Evolutionary conservation across 371 early-diverging fungal species (phyloP).

Genomic region (Rhizopus sp.): DNA sequence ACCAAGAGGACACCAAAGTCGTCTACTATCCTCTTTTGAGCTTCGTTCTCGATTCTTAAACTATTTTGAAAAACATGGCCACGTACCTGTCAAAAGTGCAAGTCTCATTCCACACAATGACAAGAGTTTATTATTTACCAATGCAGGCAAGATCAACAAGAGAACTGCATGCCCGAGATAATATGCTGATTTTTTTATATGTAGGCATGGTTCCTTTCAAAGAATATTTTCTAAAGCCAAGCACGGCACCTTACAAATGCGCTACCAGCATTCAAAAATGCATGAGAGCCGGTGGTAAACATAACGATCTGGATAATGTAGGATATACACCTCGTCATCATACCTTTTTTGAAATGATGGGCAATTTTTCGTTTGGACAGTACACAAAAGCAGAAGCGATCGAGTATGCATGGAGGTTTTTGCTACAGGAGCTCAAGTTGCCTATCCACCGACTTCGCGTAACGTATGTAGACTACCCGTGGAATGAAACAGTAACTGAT

Average conservation of each 20-base stretch:
- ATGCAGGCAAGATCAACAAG: conserved; percentile 56
- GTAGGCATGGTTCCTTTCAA: conserved; percentile 82
- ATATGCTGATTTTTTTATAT: not conserved
- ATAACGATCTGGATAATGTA: conserved; percentile 83
- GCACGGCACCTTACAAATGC: conserved; percentile 58
- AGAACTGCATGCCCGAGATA: not conserved
- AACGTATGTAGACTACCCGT: conserved; percentile 44
- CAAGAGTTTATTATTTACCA: conserved; percentile 73
- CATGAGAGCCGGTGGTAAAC: conserved; percentile 81
- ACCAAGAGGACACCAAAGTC: conserved; percentile 10
- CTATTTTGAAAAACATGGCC: conserved; percentile 55
- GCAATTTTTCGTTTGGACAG: conserved; percentile 79
- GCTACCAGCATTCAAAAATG: conserved; percentile 76
- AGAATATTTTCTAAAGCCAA: conserved; percentile 68
- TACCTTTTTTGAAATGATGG: conserved; percentile 87
- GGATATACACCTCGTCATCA: conserved; percentile 80
- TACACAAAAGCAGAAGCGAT: conserved; percentile 68
- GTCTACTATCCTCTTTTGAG: conserved; percentile 44
- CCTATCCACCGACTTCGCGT: conserved; percentile 66
- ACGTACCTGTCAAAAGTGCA: conserved; percentile 52
- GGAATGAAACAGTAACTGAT: not conserved
- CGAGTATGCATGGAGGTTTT: conserved; percentile 70
- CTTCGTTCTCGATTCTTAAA: conserved; percentile 53
- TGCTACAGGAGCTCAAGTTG: conserved; percentile 63
- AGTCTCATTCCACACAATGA: conserved; percentile 73